Conservation (phyloP, 2,329 filamentous ascomycete genomes). For the Phaeophleospora eucalypticola region DNA sequence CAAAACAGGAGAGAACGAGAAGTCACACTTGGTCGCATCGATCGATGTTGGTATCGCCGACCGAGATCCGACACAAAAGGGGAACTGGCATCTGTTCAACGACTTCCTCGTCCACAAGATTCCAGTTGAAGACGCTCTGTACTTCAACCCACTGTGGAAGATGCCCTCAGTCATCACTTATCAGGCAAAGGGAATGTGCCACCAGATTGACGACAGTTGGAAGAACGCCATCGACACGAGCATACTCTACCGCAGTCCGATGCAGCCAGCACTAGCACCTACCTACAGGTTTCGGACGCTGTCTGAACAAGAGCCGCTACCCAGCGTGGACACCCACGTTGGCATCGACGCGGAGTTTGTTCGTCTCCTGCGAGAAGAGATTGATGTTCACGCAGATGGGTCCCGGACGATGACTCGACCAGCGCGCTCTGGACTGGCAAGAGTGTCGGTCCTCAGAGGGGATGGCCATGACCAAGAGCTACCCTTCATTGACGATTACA, state of each 20-base stretch:
- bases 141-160: constrained; percentile 91
- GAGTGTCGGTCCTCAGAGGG: constrained; percentile 84
- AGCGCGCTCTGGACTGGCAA: constrained; percentile 84
- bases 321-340: constrained; percentile 62
- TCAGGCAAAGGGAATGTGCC: constrained; percentile 75
- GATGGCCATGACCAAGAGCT: constrained; percentile 70
- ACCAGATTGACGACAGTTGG: constrained; percentile 82
- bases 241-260: constrained; percentile 72
- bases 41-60: constrained; percentile 74
- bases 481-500: constrained; percentile 97
- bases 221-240: constrained; percentile 78
- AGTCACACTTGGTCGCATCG: constrained; percentile 85
- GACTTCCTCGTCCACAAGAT: constrained; percentile 88
- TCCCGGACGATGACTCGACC: constrained; percentile 88
- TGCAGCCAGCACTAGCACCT: constrained; percentile 36
- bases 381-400: constrained; percentile 92
- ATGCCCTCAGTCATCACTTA: constrained; percentile 82
- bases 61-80: constrained; percentile 52
- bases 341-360: constrained; percentile 97
- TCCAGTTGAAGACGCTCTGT: constrained; percentile 74
- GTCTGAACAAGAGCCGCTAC: constrained; percentile 47
- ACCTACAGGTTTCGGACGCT: constrained; percentile 28
- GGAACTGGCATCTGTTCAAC: constrained; percentile 94
- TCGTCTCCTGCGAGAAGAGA: constrained; percentile 84
- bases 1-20: constrained; percentile 77